A percentile compares a stretch with the other conserved stretches of the same genome.
Evolutionary conservation across 768 basidiomycete genomes (phyloP).

Genomic region (Termitomyces sp.): DNA sequence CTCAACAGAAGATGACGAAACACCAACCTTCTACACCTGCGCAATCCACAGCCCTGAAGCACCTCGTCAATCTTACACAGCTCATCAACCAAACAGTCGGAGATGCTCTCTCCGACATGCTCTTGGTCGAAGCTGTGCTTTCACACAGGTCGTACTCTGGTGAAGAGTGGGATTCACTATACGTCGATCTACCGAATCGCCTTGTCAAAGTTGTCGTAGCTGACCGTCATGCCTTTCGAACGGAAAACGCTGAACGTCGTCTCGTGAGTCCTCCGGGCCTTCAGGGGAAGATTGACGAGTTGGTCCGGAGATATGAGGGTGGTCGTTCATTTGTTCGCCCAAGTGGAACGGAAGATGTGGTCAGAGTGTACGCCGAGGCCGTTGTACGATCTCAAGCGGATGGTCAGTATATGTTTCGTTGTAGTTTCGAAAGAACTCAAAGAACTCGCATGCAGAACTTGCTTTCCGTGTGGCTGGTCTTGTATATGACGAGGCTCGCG

Average conservation of each 20-base stretch:
- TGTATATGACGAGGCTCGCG: conserved; percentile 80
- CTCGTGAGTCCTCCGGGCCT: conserved; percentile 77
- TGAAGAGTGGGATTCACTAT: conserved; percentile 88
- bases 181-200: conserved; percentile 91
- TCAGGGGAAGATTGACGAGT: conserved; percentile 79
- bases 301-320: conserved; percentile 72
- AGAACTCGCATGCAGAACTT: conserved; percentile 49
- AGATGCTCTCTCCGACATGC: conserved; percentile 93
- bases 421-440: neutral
- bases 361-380: conserved; percentile 96
- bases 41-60: conserved; percentile 74
- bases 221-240: conserved; percentile 81
- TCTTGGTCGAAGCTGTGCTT: conserved; percentile 91
- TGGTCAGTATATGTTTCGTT: conserved; percentile 42
- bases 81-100: conserved; percentile 98
- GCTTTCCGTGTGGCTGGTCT: conserved; percentile 83
- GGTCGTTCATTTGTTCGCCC: conserved; percentile 95
- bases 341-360: conserved; percentile 97
- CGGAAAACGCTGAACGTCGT: conserved; percentile 90
- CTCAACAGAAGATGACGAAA: conserved; percentile 55
- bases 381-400: conserved; percentile 69
- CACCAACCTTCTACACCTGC: conserved; percentile 79
- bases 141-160: conserved; percentile 84
- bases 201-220: conserved; percentile 89
- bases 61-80: conserved; percentile 73